Conservation (phyloP, 192 early-diverging fungal species). For the Entrophospora sp. region DNA sequence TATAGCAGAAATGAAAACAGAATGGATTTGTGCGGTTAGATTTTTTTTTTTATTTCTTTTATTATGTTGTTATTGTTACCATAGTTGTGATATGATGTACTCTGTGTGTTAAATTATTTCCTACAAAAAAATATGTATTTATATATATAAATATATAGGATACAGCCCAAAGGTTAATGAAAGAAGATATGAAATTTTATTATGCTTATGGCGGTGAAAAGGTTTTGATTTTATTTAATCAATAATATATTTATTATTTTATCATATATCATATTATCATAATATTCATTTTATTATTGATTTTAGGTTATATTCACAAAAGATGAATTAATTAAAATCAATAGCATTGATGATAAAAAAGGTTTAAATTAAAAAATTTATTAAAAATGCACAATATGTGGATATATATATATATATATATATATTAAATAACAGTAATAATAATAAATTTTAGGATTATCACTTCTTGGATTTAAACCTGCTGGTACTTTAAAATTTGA, state of each 20-base stretch:
- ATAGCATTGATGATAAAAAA: constrained; percentile 52
- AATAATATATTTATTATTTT: not conserved
- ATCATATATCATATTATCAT: not conserved
- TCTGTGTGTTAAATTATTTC: no score
- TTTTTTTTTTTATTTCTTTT: not conserved
- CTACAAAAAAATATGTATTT: not conserved
- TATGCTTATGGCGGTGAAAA: constrained; percentile 63
- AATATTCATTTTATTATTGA: not conserved
- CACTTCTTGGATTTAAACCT: constrained; percentile 67
- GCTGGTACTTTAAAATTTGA: constrained; percentile 34
- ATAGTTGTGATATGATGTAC: no score
- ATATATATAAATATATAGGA: constrained; percentile 26
- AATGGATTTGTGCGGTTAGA: constrained; percentile 54
- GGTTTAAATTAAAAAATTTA: no score
- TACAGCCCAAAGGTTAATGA: constrained; percentile 39
- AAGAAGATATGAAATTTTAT: constrained; percentile 55
- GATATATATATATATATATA: not conserved
- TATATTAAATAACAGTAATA: not conserved
- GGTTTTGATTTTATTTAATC: constrained; percentile 22
- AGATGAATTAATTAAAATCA: constrained; percentile 55
- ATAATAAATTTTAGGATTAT: constrained; percentile 41
- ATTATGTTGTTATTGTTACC: no score
- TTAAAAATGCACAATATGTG: no score
- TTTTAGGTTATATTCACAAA: constrained; percentile 58
- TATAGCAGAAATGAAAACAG: constrained; percentile 47